phyloP scores from a whole-genome alignment of 2,329 filamentous ascomycete genomes.

The Aspergillus intermedius region DNA sequence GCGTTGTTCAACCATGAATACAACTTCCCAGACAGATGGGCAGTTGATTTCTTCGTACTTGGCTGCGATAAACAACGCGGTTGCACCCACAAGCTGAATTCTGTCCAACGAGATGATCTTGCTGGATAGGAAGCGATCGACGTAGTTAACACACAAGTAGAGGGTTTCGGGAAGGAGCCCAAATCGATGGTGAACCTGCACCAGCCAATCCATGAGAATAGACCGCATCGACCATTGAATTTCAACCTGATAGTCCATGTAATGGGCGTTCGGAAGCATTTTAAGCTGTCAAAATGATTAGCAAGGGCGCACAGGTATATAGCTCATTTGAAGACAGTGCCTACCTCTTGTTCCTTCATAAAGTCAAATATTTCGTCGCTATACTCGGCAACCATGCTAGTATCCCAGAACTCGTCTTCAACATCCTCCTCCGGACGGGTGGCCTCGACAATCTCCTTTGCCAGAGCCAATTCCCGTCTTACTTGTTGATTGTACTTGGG shows the following conservation, averaged over 20 bases:
- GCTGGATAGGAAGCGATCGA: constrained; percentile 89
- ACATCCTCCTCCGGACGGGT: constrained; percentile 65
- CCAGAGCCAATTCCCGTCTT: constrained; percentile 64
- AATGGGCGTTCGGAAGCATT: constrained; percentile 82
- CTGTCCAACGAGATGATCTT: constrained; percentile 95
- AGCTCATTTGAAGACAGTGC: constrained; percentile 14
- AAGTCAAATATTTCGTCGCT: constrained; percentile 92
- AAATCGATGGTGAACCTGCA: constrained; percentile 92
- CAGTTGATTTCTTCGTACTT: constrained; percentile 99
- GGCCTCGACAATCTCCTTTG: constrained; percentile 60
- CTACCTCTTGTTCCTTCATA: constrained; percentile 81
- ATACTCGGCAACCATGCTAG: constrained; percentile 97
- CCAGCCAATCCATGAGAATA: constrained; percentile 95
- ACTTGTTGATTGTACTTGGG: constrained; percentile 65
- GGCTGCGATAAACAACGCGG: constrained; percentile 88
- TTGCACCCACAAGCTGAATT: constrained; percentile 91
- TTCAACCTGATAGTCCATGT: constrained; percentile 96
- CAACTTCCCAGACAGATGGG: constrained; percentile 87
- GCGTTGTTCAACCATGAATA: constrained; percentile 94
- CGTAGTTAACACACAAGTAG: constrained; percentile 92
- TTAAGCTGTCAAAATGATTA: constrained; percentile 49
- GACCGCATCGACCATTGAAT: constrained; percentile 99
- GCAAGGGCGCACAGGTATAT: constrained; percentile 3
- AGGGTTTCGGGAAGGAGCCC: constrained; percentile 86
- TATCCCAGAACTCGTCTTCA: constrained; percentile 85